Base-by-base conservation (phyloP, 352 stramenopile genomes). In the Globisporangium orthogonon region DNA sequence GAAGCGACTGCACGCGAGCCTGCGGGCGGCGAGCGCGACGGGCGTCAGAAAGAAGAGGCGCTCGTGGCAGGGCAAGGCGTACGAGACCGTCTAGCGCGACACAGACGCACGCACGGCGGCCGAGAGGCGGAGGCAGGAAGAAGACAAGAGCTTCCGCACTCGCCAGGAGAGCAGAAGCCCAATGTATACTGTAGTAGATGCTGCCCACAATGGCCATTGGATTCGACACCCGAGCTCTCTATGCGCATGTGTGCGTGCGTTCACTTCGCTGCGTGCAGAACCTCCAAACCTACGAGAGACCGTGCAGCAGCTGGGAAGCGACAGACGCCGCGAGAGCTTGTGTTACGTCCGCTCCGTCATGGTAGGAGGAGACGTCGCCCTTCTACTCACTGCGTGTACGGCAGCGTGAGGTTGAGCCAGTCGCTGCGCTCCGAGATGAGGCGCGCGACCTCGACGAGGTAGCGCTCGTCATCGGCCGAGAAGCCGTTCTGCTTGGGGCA, bases 401-500 rank as follows among this genome's bases (percentile, higher is more conserved):
- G 70, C 48, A 89, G 62, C 35, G 61, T 61, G 33, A 84, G 54
- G 65, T 83, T 91, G 60, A 72, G 67, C 80, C 80, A 91, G 67
- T 89, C 76, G 44, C 70, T 87, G 29, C 69, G 70, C 51, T 78
- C 67, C 17, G 80, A 67, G 61, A 89, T 61, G 50, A 87, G 57
- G 33, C 68, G 67, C 30, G 76, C 76, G 45, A 89, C 76, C 53
- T 83, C 60, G 15, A 78, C 67, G 9, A 91, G 74, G n/a, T 74
- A 76, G 50, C 78, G 78, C 62, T 87, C 74, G 65, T 91, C 80
- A 46, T 86, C 74, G 11, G 63, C 71, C 14, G 78, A 86, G 69
- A 93, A 93, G 0, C 83, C 83, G 60, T 78, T 74, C 47, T 76
- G 76, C 45, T 77, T 39, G 4, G 83, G 83, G 47, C 83, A 91